Percentiles rank a stretch among this genome's conserved stretches.
Conservation (phyloP, 441 rosid genomes). For the Macaranga tanarius region DNA sequence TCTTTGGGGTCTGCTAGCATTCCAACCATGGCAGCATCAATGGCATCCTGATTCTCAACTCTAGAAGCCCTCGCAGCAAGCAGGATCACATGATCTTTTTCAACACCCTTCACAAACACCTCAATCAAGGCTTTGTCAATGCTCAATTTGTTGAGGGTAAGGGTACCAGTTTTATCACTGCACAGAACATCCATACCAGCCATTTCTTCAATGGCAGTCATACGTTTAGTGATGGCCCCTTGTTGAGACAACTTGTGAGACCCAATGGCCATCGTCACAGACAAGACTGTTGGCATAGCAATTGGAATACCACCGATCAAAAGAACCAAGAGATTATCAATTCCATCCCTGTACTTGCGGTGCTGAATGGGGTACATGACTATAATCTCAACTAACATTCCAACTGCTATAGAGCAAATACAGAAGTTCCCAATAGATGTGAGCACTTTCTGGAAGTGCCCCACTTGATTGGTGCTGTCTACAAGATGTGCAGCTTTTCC, state of each 20-base stretch:
- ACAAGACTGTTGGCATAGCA: constrained; percentile 93
- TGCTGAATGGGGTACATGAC: constrained; percentile 92
- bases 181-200: constrained; percentile 98
- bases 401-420: constrained; percentile 77
- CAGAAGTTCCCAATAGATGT: constrained; percentile 95
- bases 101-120: constrained; percentile 65
- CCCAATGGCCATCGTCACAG: constrained; percentile 97
- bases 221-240: constrained; percentile 93
- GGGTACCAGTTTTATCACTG: constrained; percentile 91
- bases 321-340: constrained; percentile 88
- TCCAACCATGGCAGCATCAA: constrained; percentile 76
- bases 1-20: constrained; percentile 75
- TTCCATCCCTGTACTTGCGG: constrained; percentile 78
- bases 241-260: constrained; percentile 82
- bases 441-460: constrained; percentile 81
- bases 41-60: constrained; percentile 72
- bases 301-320: constrained; percentile 96
- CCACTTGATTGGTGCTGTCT: constrained; percentile 65
- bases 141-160: constrained; percentile 86
- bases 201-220: constrained; percentile 98
- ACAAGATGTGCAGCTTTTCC: constrained; percentile 78
- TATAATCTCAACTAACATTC: constrained; percentile 66
- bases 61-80: constrained; percentile 76
- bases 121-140: constrained; percentile 77
- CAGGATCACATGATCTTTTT: constrained; percentile 56